Conservation (phyloP, 257 asterid species). For the Solanum chilense region DNA sequence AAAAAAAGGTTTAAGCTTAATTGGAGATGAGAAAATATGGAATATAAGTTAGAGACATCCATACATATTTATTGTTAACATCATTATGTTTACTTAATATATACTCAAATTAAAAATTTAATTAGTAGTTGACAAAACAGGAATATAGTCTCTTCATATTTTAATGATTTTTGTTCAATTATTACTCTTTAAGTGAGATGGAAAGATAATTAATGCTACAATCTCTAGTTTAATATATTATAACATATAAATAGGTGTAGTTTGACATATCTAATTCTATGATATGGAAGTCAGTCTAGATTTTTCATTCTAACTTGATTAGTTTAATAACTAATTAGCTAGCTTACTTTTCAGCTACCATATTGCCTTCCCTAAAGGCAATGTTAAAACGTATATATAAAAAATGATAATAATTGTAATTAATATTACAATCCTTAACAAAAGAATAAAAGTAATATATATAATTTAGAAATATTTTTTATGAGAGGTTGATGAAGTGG, state of each 20-base stretch:
- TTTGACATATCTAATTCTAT: neutral
- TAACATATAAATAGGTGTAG: neutral
- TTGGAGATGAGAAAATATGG: neutral
- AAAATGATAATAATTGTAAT: neutral
- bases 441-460: too few species aligned
- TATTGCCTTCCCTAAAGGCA: neutral
- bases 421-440: neutral
- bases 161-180: neutral
- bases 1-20: neutral
- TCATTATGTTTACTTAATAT: too few species aligned
- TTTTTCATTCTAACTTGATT: neutral
- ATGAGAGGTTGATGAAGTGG: neutral
- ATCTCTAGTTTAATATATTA: neutral
- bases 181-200: neutral
- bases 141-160: neutral
- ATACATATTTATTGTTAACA: too few species aligned
- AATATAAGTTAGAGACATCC: neutral
- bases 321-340: neutral
- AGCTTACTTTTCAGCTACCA: neutral
- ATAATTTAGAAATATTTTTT: too few species aligned
- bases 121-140: neutral
- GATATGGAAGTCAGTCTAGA: neutral
- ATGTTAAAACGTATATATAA: neutral
- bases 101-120: neutral
- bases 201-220: neutral